Conservation (phyloP, 2,329 filamentous ascomycete genomes). For the Neonectria hederae region DNA sequence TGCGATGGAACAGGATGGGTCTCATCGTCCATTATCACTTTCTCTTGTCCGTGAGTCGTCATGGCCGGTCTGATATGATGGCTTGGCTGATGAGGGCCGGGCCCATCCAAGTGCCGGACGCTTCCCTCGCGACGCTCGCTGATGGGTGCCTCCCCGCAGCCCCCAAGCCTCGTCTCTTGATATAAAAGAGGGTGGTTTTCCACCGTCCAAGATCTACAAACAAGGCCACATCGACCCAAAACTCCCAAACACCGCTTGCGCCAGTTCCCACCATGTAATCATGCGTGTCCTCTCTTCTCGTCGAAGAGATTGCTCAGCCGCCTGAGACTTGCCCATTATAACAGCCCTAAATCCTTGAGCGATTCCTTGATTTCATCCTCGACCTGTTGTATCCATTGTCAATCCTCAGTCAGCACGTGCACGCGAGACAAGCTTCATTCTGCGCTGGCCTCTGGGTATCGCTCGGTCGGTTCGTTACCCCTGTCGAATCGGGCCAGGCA, state of each 20-base stretch:
- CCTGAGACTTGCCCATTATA: constrained; percentile 45
- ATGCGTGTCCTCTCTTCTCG: constrained; percentile 46
- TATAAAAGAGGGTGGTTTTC: constrained; percentile 54
- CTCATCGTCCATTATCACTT: constrained; percentile 13
- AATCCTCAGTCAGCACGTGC: constrained; percentile 37
- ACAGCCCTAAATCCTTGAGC: constrained; percentile 43
- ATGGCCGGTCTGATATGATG: neutral
- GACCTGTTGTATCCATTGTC: constrained; percentile 44
- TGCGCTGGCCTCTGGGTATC: constrained; percentile 20
- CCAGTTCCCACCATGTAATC: constrained; percentile 41
- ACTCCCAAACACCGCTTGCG: constrained; percentile 45
- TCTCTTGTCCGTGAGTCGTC: neutral
- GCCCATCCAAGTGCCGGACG: constrained; percentile 18
- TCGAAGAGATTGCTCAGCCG: constrained; percentile 48
- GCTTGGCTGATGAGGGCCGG: neutral
- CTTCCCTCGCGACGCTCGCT: constrained; percentile 23
- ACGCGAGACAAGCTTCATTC: constrained; percentile 19
- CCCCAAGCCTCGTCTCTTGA: constrained; percentile 49
- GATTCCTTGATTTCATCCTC: constrained; percentile 39
- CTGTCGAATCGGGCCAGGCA: constrained; percentile 30
- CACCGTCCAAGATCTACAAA: constrained; percentile 58
- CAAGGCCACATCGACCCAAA: constrained; percentile 43
- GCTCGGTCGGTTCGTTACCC: constrained; percentile 30
- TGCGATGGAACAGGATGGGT: constrained; percentile 1
- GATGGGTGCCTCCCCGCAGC: constrained; percentile 1